Evolutionary conservation across 495 filamentous ascomycete genomes (phyloP).

Genomic region (Lentithecium fluviatile): DNA sequence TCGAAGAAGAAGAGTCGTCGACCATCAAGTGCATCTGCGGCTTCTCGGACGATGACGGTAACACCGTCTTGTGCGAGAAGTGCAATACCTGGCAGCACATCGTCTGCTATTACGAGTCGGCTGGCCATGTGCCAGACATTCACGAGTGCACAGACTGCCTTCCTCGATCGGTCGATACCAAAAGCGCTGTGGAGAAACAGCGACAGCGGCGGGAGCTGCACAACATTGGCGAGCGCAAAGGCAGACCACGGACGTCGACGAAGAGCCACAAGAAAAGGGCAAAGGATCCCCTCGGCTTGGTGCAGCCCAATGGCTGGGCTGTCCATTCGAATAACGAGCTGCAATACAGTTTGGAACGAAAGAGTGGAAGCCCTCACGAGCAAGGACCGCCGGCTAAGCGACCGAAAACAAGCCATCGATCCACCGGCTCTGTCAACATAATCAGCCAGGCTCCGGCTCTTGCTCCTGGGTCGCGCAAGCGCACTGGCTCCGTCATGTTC

Average conservation of each 20-base stretch:
- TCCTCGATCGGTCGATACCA: conserved; percentile 67
- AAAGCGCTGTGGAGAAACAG: conserved; percentile 68
- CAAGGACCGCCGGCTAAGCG: conserved; percentile 65
- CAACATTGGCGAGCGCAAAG: conserved; percentile 56
- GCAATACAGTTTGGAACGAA: conserved; percentile 41
- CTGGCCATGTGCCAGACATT: conserved; percentile 68
- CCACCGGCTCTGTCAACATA: conserved; percentile 65
- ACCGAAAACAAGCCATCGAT: conserved; percentile 70
- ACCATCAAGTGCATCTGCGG: conserved; percentile 98
- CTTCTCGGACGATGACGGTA: conserved; percentile 91
- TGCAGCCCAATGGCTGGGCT: conserved; percentile 46
- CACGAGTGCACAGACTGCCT: conserved; percentile 88
- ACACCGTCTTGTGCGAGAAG: conserved; percentile 91
- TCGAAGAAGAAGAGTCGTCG: conserved; percentile 82
- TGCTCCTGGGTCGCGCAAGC: conserved; percentile 53
- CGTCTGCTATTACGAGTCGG: conserved; percentile 79
- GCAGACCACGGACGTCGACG: conserved; percentile 45
- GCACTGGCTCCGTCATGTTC: conserved; percentile 46
- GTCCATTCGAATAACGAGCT: conserved; percentile 42
- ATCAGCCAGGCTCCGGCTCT: conserved; percentile 49
- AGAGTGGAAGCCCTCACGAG: conserved; percentile 58
- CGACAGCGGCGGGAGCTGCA: conserved; percentile 59
- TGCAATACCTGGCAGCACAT: conserved; percentile 99
- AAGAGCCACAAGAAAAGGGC: conserved; percentile 56
- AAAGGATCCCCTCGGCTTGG: conserved; percentile 58